Evolutionary conservation across 805 yeast genomes (phyloP).

Genomic region (Huiozyma sinensis): DNA sequence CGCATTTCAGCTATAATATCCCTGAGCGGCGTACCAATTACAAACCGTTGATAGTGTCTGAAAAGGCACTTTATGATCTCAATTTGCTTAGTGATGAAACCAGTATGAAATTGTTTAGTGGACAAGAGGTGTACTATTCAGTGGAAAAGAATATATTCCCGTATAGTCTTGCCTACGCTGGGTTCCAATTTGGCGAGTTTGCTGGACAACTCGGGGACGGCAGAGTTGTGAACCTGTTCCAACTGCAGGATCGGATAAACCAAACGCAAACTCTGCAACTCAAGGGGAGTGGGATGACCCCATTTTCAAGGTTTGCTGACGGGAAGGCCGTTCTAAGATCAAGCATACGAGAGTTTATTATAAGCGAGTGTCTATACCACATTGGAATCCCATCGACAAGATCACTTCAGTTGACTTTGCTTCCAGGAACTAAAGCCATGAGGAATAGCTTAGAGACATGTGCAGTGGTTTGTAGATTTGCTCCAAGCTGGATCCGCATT

Average conservation of each 20-base stretch:
- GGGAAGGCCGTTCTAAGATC: slow-evolving; percentile 90
- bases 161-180: slow-evolving; percentile 87
- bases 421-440: slow-evolving; percentile 71
- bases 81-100: slow-evolving; percentile 36
- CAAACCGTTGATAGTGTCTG: slow-evolving; percentile 47
- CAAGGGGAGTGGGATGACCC: slow-evolving; percentile 89
- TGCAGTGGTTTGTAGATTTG: slow-evolving; percentile 75
- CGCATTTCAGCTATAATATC: slow-evolving; percentile 61
- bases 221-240: slow-evolving; percentile 74
- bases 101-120: slow-evolving; percentile 50
- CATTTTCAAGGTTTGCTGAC: slow-evolving; percentile 90
- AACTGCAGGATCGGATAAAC: slow-evolving; percentile 42
- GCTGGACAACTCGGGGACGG: slow-evolving; percentile 98
- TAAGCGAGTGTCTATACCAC: slow-evolving; percentile 69
- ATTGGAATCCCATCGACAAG: slow-evolving; percentile 82
- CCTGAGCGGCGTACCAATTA: slow-evolving; percentile 54
- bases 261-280: slow-evolving; percentile 43
- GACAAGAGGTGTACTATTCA: slow-evolving; percentile 37
- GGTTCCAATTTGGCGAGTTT: slow-evolving; percentile 91
- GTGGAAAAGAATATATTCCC: slow-evolving; percentile 46
- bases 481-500: slow-evolving; percentile 76
- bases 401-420: slow-evolving; percentile 58
- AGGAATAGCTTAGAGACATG: slow-evolving; percentile 59
- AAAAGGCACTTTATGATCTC: slow-evolving; percentile 49
- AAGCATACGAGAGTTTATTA: slow-evolving; percentile 76